These are phyloP conservation scores for Rhizopogon vesiculosus DNA, from an alignment of 768 basidiomycete species.

Conservation along the genomic window DNA sequence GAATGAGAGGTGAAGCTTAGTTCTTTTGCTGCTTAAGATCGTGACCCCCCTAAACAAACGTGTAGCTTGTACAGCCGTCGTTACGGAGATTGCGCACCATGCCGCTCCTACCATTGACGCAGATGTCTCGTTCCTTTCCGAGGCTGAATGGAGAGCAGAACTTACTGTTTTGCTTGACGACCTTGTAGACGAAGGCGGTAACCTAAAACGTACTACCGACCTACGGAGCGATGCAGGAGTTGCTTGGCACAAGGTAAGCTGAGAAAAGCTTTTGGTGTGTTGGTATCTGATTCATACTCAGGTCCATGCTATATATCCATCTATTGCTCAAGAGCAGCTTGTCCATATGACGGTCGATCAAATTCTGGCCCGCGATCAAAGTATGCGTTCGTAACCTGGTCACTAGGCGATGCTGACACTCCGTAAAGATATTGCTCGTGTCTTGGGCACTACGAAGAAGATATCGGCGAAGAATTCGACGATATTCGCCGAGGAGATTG, in stretches of 20 bases:
- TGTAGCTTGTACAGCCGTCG: conserved; percentile 61
- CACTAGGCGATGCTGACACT: neutral
- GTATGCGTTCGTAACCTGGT: conserved; percentile 24
- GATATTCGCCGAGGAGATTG: conserved; percentile 48
- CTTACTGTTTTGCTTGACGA: conserved; percentile 51
- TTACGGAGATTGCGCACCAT: conserved; percentile 58
- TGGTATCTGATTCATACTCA: conserved; percentile 13
- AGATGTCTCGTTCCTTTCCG: conserved; percentile 54
- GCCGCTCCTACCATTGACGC: conserved; percentile 50
- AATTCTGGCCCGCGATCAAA: conserved; percentile 43
- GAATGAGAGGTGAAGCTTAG: conserved; percentile 48
- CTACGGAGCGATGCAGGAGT: conserved; percentile 56
- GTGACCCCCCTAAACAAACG: neutral
- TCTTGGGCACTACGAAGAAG: conserved; percentile 50
- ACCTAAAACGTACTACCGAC: conserved; percentile 47
- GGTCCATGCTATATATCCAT: conserved; percentile 62
- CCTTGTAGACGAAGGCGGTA: conserved; percentile 55
- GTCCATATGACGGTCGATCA: conserved; percentile 45
- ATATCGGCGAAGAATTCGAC: conserved; percentile 48
- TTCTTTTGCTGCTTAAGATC: neutral
- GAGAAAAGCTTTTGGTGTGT: neutral
- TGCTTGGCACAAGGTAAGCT: conserved; percentile 54
- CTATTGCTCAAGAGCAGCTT: conserved; percentile 42
- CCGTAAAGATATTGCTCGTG: conserved; percentile 34
- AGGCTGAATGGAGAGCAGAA: conserved; percentile 54